phyloP scores from a whole-genome alignment of 768 basidiomycete genomes.

The Pleurotus giganteus region DNA sequence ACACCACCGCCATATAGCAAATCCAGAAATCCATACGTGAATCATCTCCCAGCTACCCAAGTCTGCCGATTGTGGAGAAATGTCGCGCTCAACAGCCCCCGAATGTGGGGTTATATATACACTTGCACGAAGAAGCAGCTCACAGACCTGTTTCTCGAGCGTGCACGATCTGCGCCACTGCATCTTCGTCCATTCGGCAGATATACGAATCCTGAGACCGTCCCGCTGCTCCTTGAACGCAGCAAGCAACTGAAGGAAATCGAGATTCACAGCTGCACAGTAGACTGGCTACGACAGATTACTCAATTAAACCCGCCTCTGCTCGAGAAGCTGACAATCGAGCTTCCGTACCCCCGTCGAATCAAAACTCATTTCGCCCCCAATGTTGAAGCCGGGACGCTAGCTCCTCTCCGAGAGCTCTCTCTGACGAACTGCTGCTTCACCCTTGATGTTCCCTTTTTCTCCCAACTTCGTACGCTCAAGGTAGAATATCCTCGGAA shows the following conservation, averaged over 20 bases:
- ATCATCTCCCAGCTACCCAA: not conserved
- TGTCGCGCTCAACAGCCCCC: not conserved
- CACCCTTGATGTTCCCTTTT: not conserved
- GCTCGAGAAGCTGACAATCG: not conserved
- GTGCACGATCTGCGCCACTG: not conserved
- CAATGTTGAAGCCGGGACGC: not conserved
- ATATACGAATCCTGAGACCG: not conserved
- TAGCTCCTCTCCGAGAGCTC: not conserved
- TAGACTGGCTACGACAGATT: no score
- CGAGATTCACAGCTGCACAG: not conserved
- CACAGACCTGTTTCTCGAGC: not conserved
- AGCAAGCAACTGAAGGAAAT: not conserved
- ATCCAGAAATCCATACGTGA: no score
- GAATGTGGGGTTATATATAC: not conserved
- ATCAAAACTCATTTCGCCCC: not conserved
- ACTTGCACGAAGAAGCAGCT: not conserved
- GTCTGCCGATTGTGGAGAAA: not conserved
- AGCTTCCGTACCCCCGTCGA: not conserved
- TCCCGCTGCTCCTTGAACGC: not conserved
- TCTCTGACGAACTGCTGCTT: not conserved
- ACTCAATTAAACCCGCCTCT: not conserved
- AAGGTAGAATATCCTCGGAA: not conserved
- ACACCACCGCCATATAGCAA: not conserved
- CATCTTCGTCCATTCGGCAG: not conserved
- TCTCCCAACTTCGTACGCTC: not conserved